Evolutionary conservation across 2,329 filamentous ascomycete species (phyloP).

Genomic region (Venturia nashicola): DNA sequence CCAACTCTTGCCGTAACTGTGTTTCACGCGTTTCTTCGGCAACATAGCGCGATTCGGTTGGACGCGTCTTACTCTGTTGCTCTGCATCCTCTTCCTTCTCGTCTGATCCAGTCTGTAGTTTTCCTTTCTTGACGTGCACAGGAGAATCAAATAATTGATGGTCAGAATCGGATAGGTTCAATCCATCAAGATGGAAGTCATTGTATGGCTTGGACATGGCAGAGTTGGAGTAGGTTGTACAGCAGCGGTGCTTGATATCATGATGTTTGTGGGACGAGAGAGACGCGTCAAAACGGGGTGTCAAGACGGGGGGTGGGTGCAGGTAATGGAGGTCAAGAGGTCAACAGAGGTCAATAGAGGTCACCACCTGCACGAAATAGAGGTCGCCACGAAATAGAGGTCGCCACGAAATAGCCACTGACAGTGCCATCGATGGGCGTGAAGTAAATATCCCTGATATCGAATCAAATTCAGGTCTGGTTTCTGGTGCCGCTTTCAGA

Average conservation of each 20-base stretch:
- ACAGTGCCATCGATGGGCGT: no score
- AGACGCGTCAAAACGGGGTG: background rate
- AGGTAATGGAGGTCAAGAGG: background rate
- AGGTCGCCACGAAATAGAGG: no score
- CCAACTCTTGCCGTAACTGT: conserved; percentile 64
- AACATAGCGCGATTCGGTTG: conserved; percentile 42
- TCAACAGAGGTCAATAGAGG: no score
- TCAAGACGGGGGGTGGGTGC: background rate
- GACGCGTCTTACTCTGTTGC: background rate
- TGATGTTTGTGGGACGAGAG: background rate
- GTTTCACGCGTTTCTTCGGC: conserved; percentile 58
- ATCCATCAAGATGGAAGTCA: conserved; percentile 6
- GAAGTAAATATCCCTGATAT: no score
- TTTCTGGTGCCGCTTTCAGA: background rate
- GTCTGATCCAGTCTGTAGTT: background rate
- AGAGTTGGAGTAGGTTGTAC: background rate
- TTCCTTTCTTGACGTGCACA: background rate
- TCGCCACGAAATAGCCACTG: no score
- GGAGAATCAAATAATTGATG: conserved; percentile 10
- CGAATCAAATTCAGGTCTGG: background rate
- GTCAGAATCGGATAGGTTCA: conserved; percentile 5
- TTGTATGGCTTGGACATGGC: conserved; percentile 4
- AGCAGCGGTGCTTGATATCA: background rate
- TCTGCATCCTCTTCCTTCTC: background rate
- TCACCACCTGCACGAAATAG: no score